Percentiles rank a stretch among this genome's conserved stretches.
Evolutionary conservation across 2,329 filamentous ascomycete species (phyloP).

Genomic region (Gremmenia infestans): DNA sequence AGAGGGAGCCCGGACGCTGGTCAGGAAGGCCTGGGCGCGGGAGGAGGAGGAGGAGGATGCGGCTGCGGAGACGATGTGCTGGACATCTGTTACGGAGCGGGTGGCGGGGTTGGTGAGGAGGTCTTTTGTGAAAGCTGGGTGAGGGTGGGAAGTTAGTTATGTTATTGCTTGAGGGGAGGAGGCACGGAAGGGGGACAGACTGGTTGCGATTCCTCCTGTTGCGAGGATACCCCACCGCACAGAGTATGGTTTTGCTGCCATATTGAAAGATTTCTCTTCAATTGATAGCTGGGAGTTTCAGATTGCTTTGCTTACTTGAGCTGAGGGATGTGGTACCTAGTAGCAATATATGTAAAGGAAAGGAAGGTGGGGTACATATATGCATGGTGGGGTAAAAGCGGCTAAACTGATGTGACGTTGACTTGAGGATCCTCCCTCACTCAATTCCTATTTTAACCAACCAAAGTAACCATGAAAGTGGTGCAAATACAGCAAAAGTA

Average conservation of each 20-base stretch:
- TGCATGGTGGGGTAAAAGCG: background rate
- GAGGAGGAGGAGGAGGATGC: slow-evolving; percentile 58
- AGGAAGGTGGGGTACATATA: background rate
- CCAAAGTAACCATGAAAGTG: too few species aligned
- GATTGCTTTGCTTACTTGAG: background rate
- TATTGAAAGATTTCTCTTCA: slow-evolving; percentile 4
- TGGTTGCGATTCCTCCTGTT: slow-evolving; percentile 34
- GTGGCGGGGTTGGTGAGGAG: slow-evolving; percentile 56
- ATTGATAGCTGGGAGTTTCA: background rate
- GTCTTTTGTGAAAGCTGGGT: slow-evolving; percentile 53
- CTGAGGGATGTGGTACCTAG: background rate
- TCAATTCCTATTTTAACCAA: too few species aligned
- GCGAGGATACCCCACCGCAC: slow-evolving; percentile 33
- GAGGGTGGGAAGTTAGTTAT: background rate
- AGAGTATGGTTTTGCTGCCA: slow-evolving; percentile 25
- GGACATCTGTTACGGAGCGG: slow-evolving; percentile 54
- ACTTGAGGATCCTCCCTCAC: background rate
- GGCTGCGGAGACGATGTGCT: slow-evolving; percentile 58
- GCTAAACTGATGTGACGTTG: slow-evolving; percentile 12
- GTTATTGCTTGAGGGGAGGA: background rate
- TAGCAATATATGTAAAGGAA: background rate
- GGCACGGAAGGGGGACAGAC: slow-evolving; percentile 15
- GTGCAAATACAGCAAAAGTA: too few species aligned
- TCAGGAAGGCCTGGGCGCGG: slow-evolving; percentile 58
- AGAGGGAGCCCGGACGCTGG: slow-evolving; percentile 48